Percentiles rank a stretch among this genome's conserved stretches.
phyloP scores from a whole-genome alignment of 2,329 filamentous ascomycete genomes.

The Neonectria hederae region DNA sequence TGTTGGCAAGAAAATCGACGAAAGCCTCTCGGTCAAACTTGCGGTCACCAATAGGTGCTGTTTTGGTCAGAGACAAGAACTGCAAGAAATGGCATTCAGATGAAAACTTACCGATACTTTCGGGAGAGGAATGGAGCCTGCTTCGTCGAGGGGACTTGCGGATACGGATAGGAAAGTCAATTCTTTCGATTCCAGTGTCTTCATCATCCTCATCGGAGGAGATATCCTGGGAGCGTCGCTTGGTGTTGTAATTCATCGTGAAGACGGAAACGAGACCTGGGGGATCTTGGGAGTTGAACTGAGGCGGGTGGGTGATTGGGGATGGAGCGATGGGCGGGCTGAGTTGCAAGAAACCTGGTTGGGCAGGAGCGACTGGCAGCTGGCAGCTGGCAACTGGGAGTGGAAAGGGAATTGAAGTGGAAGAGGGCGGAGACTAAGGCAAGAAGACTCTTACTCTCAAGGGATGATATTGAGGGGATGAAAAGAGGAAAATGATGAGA shows the following conservation, averaged over 20 bases:
- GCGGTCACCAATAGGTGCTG: background rate
- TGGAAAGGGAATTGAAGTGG: background rate
- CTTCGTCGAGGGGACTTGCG: background rate
- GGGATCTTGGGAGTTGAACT: background rate
- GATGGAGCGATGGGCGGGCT: background rate
- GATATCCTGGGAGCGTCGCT: background rate
- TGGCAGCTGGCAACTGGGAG: background rate
- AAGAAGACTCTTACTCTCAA: background rate
- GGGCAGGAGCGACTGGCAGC: background rate
- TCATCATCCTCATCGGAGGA: background rate
- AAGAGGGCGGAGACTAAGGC: background rate
- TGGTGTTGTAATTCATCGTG: background rate
- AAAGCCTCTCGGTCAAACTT: background rate
- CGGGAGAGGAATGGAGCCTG: background rate
- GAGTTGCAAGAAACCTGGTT: background rate
- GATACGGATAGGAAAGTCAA: background rate
- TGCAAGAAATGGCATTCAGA: too few relatives aligned
- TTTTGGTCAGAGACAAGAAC: background rate
- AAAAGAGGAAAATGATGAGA: background rate
- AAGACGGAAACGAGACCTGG: background rate
- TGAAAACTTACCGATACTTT: background rate
- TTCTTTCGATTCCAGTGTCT: background rate
- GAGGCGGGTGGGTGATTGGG: background rate
- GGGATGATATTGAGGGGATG: background rate
- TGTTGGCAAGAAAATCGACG: slow-evolving; percentile 24